Base-by-base conservation (phyloP, 768 basidiomycete genomes). In the Podaxis sp. region DNA sequence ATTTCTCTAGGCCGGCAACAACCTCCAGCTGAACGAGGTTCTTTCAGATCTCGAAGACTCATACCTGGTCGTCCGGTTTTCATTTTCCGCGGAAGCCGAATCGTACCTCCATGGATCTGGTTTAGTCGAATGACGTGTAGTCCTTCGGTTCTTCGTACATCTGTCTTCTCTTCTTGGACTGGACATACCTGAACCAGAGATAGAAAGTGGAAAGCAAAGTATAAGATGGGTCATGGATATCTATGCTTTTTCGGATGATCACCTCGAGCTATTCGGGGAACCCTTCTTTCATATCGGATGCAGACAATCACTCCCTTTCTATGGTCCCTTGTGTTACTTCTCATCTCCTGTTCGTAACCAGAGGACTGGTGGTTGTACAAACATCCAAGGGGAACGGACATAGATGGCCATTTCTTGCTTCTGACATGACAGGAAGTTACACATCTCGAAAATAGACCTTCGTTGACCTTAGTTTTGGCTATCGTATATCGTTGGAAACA, bases 361-460 rank as follows among this genome's bases (percentile, higher is more conserved):
- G 43, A 46, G 43, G n/a, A 17, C 43, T 46, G 43, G 8, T n/a
- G 17, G 15, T 15, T 11, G 15, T 46, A 46, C n/a, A 17, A 19
- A 15, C 43, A 15, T 46, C 43, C 43, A 25, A 29, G 36, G 56
- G 29, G 33, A 50, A 47, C 51, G 53, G 40, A 65, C 57, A 56
- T 53, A 29, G 40, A 52, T 51, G 41, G 43, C 4, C 15, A 47
- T 54, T n/a, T 43, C 55, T 68, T 43, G 55, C 72, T 74, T 63
- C 69, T 82, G 80, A 76, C 81, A 76, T 80, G 82, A 82, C 82
- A 82, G 73, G 71, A 79, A 75, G 65, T 74, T 76, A 79, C 70
- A 67, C 71, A 76, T 68, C 67, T 55, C 59, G 63, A 66, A 70
- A 65, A 69, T 74, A 67, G 74, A 78, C 77, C 76, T 72, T 75